These are phyloP conservation scores for Cystobasidium tubakii DNA, from an alignment of 768 basidiomycete genomes.

Conservation along the genomic window DNA sequence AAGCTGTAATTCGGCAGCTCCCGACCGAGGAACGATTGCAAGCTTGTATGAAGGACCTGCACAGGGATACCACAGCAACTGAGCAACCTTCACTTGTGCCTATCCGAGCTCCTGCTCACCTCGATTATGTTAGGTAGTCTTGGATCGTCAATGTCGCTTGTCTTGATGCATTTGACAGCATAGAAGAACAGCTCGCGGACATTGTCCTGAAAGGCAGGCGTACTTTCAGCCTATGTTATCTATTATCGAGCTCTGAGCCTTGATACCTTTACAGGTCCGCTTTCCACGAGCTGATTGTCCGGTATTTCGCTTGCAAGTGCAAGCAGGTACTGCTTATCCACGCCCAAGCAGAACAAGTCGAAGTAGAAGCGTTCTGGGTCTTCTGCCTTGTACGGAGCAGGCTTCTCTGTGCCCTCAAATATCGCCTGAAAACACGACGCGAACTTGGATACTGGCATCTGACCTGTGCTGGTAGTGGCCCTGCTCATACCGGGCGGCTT, in stretches of 20 bases:
- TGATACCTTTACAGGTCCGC: conserved; percentile 14
- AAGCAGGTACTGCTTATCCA: conserved; percentile 2
- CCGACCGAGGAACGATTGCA: conserved; percentile 34
- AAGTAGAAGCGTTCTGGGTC: conserved; percentile 35
- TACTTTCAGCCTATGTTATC: not conserved
- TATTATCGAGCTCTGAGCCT: no score
- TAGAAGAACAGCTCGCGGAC: conserved; percentile 38
- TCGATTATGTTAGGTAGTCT: conserved; percentile 39
- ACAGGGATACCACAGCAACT: no score
- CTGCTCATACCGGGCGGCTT: not conserved
- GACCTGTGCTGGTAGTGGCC: conserved; percentile 16
- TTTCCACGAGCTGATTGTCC: conserved; percentile 6
- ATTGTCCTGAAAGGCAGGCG: conserved; percentile 37
- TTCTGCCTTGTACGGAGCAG: conserved; percentile 5
- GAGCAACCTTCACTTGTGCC: not conserved
- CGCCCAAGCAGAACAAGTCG: conserved; percentile 31
- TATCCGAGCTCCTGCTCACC: conserved; percentile 17
- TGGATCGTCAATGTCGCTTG: conserved; percentile 23
- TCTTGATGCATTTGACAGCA: conserved; percentile 38
- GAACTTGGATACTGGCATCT: conserved; percentile 15
- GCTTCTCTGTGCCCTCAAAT: conserved; percentile 11
- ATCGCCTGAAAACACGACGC: conserved; percentile 14
- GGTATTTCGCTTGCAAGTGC: conserved; percentile 7
- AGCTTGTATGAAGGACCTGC: conserved; percentile 40
- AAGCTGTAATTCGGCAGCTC: conserved; percentile 33